Conservation (phyloP, 345 rosid genomes). For the Luvunga scandens region DNA sequence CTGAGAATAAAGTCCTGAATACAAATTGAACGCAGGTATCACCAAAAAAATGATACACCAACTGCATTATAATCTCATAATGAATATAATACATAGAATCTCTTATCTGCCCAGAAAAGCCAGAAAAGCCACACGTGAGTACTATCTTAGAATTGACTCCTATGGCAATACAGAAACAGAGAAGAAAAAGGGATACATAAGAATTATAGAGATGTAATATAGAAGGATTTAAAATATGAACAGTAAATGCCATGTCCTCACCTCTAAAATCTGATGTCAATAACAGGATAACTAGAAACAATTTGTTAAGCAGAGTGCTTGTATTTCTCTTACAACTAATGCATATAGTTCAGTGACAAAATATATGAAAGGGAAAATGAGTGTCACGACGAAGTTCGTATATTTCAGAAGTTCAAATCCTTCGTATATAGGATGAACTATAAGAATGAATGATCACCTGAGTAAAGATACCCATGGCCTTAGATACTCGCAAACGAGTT, state of each 20-base stretch:
- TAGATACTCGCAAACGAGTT: slow-evolving; percentile 66
- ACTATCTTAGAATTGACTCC: neutral
- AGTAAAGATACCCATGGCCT: slow-evolving; percentile 85
- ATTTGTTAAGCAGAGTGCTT: neutral
- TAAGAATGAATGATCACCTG: slow-evolving; percentile 50
- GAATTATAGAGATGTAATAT: neutral
- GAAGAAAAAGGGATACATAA: neutral
- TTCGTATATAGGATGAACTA: neutral
- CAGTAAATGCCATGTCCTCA: neutral
- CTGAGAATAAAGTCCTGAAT: slow-evolving; percentile 77
- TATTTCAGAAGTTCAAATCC: neutral
- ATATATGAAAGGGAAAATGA: neutral
- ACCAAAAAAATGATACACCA: neutral
- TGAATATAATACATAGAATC: neutral
- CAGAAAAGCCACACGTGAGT: neutral
- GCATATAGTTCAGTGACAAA: neutral
- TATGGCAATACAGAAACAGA: neutral
- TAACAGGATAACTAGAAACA: neutral
- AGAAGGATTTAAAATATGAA: neutral
- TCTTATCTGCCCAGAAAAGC: neutral
- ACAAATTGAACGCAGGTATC: slow-evolving; percentile 9
- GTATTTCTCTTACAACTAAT: neutral
- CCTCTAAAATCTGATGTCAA: neutral
- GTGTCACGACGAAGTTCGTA: neutral
- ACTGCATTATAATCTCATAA: neutral